Evolutionary conservation across 441 rosid genomes (phyloP).

Genomic region (Populus hybrid): DNA sequence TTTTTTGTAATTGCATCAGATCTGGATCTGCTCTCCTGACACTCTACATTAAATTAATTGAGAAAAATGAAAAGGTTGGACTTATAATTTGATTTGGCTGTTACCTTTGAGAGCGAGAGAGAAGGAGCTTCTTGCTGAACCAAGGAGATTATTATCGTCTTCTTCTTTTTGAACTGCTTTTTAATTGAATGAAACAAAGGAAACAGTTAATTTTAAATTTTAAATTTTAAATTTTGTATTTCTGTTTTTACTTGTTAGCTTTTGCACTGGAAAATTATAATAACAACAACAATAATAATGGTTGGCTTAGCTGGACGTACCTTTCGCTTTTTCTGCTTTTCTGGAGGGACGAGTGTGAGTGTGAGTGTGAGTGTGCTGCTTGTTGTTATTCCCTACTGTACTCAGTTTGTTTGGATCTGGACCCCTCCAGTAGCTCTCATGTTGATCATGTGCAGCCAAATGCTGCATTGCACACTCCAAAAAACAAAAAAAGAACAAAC

Average conservation of each 20-base stretch:
- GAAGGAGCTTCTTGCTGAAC: constrained; percentile 85
- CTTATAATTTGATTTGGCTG: background rate
- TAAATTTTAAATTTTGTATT: background rate
- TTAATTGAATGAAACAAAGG: constrained; percentile 16
- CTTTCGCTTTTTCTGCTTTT: constrained; percentile 64
- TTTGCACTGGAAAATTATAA: background rate
- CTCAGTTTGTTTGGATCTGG: constrained; percentile 11
- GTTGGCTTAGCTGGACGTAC: constrained; percentile 12
- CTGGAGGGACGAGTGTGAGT: constrained; percentile 39
- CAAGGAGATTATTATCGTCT: constrained; percentile 45
- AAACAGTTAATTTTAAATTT: constrained; percentile 13
- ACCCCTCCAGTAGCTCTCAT: constrained; percentile 47
- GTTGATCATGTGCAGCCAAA: constrained; percentile 62
- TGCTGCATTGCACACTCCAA: constrained; percentile 31
- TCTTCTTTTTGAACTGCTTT: constrained; percentile 51
- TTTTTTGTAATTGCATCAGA: constrained; percentile 60
- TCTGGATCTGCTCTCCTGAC: constrained; percentile 80
- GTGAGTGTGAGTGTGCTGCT: constrained; percentile 15
- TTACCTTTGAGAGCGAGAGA: constrained; percentile 85
- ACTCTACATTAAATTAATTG: constrained; percentile 38
- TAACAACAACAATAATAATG: background rate
- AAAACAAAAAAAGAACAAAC: background rate
- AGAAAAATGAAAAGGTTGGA: background rate
- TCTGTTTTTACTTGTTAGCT: background rate
- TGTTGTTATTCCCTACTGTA: constrained; percentile 9